Percentiles rank a stretch among this genome's conserved stretches.
Evolutionary conservation across 805 yeast species (phyloP).

Genomic region (Kazachstania kunashirensis): DNA sequence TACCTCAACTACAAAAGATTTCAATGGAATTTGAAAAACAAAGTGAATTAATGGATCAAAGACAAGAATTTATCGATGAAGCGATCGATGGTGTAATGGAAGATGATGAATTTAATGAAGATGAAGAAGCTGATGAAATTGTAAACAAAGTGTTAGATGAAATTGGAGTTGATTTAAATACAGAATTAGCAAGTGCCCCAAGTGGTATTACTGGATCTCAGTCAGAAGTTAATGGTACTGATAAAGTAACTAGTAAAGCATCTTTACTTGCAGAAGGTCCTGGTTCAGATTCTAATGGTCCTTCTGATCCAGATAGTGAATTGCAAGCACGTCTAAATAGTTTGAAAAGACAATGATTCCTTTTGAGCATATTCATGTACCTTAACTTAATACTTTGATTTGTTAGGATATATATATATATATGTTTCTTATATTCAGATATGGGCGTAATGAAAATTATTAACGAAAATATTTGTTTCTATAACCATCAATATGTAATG

Average conservation of each 20-base stretch:
- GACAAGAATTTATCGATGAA: slow-evolving; percentile 98
- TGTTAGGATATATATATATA: too few relatives aligned
- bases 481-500: too few relatives aligned
- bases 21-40: slow-evolving; percentile 94
- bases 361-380: too few relatives aligned
- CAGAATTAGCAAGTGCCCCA: slow-evolving; percentile 40
- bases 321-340: slow-evolving; percentile 82
- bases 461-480: neutral
- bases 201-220: slow-evolving; percentile 22
- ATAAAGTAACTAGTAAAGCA: slow-evolving; percentile 6
- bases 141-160: slow-evolving; percentile 90
- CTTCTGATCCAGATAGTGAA: slow-evolving; percentile 56
- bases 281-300: slow-evolving; percentile 3
- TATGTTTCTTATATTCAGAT: too few relatives aligned
- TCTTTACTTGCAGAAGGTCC: slow-evolving; percentile 34
- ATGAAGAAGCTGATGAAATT: slow-evolving; percentile 83
- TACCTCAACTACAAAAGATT: slow-evolving; percentile 79
- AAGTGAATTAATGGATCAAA: slow-evolving; percentile 94
- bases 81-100: slow-evolving; percentile 96
- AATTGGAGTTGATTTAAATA: slow-evolving; percentile 76
- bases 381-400: too few relatives aligned
- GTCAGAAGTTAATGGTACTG: slow-evolving; percentile 13
- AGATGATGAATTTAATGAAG: slow-evolving; percentile 77
- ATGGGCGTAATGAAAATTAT: neutral
- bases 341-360: slow-evolving; percentile 46